phyloP scores from a whole-genome alignment of 1,139 yeast species.

The Pichia kudriavzevii region DNA sequence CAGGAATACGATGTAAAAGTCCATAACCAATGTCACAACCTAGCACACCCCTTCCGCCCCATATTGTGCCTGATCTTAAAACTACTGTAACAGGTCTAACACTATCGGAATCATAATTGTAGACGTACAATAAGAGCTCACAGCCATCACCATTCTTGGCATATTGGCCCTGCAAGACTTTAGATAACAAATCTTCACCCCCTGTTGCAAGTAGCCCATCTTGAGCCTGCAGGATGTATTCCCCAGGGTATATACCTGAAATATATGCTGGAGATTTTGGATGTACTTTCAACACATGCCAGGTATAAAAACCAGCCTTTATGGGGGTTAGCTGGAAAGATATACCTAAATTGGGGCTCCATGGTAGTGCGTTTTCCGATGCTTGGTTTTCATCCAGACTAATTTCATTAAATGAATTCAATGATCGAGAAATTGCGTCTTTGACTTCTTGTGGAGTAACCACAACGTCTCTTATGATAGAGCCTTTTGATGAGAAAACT shows the following conservation, averaged over 20 bases:
- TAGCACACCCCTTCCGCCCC: slow-evolving; percentile 69
- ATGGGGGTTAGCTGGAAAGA: slow-evolving; percentile 73
- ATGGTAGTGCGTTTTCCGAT: slow-evolving; percentile 7
- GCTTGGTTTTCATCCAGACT: slow-evolving; percentile 16
- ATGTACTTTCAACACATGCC: slow-evolving; percentile 76
- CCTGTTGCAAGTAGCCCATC: slow-evolving; percentile 76
- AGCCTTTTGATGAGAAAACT: slow-evolving; percentile 91
- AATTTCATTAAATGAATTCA: slow-evolving; percentile 28
- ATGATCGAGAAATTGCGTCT: slow-evolving; percentile 14
- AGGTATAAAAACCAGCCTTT: slow-evolving; percentile 70
- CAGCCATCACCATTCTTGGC: slow-evolving; percentile 31
- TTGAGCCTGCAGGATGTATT: slow-evolving; percentile 76
- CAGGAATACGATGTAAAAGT: slow-evolving; percentile 75
- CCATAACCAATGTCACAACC: slow-evolving; percentile 98
- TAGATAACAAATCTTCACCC: slow-evolving; percentile 73
- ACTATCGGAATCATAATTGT: slow-evolving; percentile 79
- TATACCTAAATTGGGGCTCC: slow-evolving; percentile 43
- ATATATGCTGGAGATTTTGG: slow-evolving; percentile 77
- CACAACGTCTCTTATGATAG: slow-evolving; percentile 45
- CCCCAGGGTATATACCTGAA: slow-evolving; percentile 81
- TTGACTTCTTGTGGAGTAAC: slow-evolving; percentile 33
- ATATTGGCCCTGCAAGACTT: slow-evolving; percentile 57
- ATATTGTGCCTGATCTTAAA: slow-evolving; percentile 38
- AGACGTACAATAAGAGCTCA: slow-evolving; percentile 57
- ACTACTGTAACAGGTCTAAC: slow-evolving; percentile 80